Evolutionary conservation across 352 stramenopile species (phyloP).

Genomic region (Blastocystis sp.): DNA sequence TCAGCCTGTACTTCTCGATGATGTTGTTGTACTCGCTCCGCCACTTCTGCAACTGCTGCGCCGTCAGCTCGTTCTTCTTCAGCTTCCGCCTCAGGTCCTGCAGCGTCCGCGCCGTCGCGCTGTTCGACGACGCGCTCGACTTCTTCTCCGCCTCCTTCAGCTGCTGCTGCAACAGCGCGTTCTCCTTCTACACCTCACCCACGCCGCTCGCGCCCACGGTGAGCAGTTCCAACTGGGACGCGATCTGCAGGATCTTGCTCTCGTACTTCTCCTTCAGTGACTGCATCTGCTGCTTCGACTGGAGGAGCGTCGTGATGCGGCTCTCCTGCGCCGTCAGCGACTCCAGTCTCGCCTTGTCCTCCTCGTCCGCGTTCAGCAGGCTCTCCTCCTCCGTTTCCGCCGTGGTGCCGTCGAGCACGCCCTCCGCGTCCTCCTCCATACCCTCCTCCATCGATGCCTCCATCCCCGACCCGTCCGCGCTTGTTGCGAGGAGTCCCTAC

Average conservation of each 20-base stretch:
- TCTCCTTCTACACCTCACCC: constrained; percentile 33
- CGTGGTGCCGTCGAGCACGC: neutral
- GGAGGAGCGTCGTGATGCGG: constrained; percentile 1
- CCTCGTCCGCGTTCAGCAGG: neutral
- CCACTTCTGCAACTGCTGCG: constrained; percentile 13
- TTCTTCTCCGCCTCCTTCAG: constrained; percentile 69
- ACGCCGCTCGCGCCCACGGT: neutral
- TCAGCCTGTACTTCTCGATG: constrained; percentile 13
- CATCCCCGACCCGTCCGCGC: no score
- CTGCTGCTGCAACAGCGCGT: constrained; percentile 17
- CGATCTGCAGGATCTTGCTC: constrained; percentile 34
- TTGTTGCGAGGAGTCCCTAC: neutral
- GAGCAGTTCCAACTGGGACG: constrained; percentile 7
- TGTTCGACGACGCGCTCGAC: neutral
- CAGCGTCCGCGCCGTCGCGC: constrained; percentile 1
- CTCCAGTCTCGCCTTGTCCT: constrained; percentile 15
- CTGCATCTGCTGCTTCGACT: constrained; percentile 29
- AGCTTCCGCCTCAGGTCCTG: constrained; percentile 30
- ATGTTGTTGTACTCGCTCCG: neutral
- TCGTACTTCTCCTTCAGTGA: constrained; percentile 46
- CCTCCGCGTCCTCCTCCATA: neutral
- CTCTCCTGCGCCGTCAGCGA: constrained; percentile 32
- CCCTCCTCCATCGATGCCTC: neutral
- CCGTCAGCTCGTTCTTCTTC: constrained; percentile 65
- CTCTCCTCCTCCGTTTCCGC: neutral